phyloP scores from a whole-genome alignment of 768 basidiomycete genomes.

The Boletus reticuloceps region DNA sequence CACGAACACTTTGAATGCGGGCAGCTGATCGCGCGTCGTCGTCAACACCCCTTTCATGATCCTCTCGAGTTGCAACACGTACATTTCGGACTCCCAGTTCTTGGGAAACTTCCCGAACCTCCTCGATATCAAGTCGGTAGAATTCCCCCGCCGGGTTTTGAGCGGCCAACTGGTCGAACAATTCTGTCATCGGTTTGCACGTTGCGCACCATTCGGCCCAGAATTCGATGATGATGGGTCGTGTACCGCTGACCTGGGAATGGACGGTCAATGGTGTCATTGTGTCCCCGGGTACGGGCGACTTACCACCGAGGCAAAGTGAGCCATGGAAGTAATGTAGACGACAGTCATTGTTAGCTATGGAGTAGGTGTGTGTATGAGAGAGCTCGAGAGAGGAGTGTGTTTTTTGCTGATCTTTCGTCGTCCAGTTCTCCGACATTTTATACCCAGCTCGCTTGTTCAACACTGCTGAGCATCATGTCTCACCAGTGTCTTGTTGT shows the following conservation, averaged over 20 bases:
- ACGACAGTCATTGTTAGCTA: slow-evolving; percentile 20
- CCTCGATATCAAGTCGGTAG: slow-evolving; percentile 32
- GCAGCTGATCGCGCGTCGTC: slow-evolving; percentile 18
- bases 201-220: slow-evolving; percentile 32
- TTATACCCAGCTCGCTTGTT: slow-evolving; percentile 29
- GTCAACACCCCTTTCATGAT: slow-evolving; percentile 17
- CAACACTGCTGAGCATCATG: slow-evolving; percentile 11
- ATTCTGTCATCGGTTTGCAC: slow-evolving; percentile 18
- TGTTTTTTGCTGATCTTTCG: slow-evolving; percentile 15
- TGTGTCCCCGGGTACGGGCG: not conserved
- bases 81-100: slow-evolving; percentile 26
- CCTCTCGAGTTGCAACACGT: slow-evolving; percentile 4
- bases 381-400: slow-evolving; percentile 8
- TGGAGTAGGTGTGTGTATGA: slow-evolving; percentile 10
- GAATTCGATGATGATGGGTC: slow-evolving; percentile 30
- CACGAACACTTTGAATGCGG: slow-evolving; percentile 30
- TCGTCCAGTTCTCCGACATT: slow-evolving; percentile 11
- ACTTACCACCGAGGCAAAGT: slow-evolving; percentile 25
- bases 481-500: slow-evolving; percentile 9
- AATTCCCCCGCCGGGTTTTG: slow-evolving; percentile 27
- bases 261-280: slow-evolving; percentile 8
- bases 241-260: slow-evolving; percentile 16
- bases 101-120: slow-evolving; percentile 23
- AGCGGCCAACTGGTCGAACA: slow-evolving; percentile 25
- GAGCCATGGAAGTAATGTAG: slow-evolving; percentile 26